Evolutionary conservation across 371 early-diverging fungal genomes (phyloP).

Genomic region (Quaeritorhiza haematococci): DNA sequence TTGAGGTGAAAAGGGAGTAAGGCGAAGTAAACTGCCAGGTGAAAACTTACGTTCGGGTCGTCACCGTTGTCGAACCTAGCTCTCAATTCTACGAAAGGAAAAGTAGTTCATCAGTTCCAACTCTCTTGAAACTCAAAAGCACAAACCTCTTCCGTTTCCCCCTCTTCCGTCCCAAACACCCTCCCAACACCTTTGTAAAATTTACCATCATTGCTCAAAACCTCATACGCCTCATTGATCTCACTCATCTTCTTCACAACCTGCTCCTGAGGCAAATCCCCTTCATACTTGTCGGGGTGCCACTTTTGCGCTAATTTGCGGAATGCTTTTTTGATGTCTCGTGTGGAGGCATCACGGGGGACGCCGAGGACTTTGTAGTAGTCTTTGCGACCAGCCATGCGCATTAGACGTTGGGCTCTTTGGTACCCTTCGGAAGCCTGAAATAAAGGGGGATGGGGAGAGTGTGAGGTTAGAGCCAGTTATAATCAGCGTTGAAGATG

Average conservation of each 20-base stretch:
- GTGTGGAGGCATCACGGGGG: slow-evolving; percentile 65
- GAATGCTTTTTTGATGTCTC: slow-evolving; percentile 90
- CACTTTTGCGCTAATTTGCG: slow-evolving; percentile 72
- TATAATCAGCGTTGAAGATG: neutral
- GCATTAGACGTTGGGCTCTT: slow-evolving; percentile 63
- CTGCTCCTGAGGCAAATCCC: slow-evolving; percentile 68
- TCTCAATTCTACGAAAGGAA: slow-evolving; percentile 32
- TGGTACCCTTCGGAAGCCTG: slow-evolving; percentile 42
- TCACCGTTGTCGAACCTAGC: slow-evolving; percentile 83
- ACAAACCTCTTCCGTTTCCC: no score
- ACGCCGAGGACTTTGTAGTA: slow-evolving; percentile 92
- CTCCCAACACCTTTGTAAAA: neutral
- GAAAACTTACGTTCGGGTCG: slow-evolving; percentile 85
- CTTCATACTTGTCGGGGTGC: slow-evolving; percentile 82
- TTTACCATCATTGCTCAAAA: slow-evolving; percentile 72
- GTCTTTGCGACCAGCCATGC: slow-evolving; percentile 71
- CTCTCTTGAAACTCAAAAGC: neutral
- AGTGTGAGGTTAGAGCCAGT: neutral
- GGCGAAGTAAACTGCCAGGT: slow-evolving; percentile 35
- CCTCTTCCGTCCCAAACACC: no score
- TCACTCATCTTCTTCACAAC: slow-evolving; percentile 88
- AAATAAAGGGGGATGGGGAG: neutral
- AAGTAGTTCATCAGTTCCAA: neutral
- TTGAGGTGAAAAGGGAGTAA: no score
- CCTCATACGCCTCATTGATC: slow-evolving; percentile 90